Base-by-base conservation (phyloP, 495 filamentous ascomycete genomes). In the Xylaria grammica region DNA sequence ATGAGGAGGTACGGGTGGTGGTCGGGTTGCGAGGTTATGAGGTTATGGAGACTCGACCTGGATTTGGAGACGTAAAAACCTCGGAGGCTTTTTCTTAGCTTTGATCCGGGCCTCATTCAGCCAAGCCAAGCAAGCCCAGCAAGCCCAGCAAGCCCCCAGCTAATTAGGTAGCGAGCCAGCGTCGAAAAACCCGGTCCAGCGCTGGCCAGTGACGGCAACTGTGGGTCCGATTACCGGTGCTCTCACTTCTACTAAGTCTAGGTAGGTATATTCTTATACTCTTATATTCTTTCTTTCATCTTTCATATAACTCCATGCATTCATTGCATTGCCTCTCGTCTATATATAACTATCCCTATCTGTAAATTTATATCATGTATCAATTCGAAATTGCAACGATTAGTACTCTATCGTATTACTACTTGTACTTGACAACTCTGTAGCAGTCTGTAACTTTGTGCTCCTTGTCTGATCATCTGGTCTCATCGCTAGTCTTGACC, bases 321-420 rank as follows among this genome's bases (percentile, higher is more conserved):
- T 8, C 6, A 3, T 44, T 15, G 40, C n/a, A n/a, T n/a, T n/a
- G n/a, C n/a, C n/a, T n/a, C n/a, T n/a, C n/a, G n/a, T n/a, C n/a
- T n/a, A n/a, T n/a, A n/a, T n/a, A n/a, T n/a, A n/a, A n/a, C 15
- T 24, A 6, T 10, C 20, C 26, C 19, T 10, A 26, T 6, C 20
- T 26, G 48, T 30, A 5, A 38, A 20, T 8, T 45, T 4, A 4
- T 30, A 7, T 45, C n/a, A 45, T 48, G 8, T 42, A 24, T 48
- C 29, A 61, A 17, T 38, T 51, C 48, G 49, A 42, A 58, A 38
- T 50, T 27, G 22, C 38, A 70, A 64, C 44, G 61, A 65, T 71
- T 74, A 60, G 49, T 72, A 48, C 34, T 74, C 71, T 74, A 74
- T 74, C 67, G 62, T 68, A 72, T 72, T 74, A 72, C 55, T 72